Evolutionary conservation across 805 yeast species (phyloP), one percentile per base, ranked within the genome.

Genomic region (Saturnispora silvae): DNA sequence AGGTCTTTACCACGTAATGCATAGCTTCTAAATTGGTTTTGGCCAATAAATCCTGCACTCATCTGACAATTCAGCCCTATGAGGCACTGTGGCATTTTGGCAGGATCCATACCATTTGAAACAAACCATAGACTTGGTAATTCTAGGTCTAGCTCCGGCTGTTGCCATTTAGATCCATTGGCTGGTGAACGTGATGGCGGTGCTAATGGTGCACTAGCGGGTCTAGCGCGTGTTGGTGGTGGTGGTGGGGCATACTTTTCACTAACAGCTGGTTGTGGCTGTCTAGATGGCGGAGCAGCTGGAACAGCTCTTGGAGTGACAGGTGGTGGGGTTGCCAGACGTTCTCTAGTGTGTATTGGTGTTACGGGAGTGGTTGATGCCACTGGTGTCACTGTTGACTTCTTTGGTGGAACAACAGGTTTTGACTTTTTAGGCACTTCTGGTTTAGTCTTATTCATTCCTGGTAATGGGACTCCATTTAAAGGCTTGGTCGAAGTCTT

Each of bases 91-190:
- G 77, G 77, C n/a, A 68, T 38, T 16, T 37, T 43, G 1, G 40
- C 35, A 3, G 37, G 45, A 4, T 52, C 43, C n/a, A n/a, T n/a
- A n/a, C n/a, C n/a, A 7, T 52, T 47, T 11, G 56, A 49, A 1
- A 65, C 58, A 51, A 60, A 72, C 78, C 78, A 73, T 1, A 68
- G 67, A 0, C 65, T 47, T 0, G 49, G 36, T 3, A 72, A 51
- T 32, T 71, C 68, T 24, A 71, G 45, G 44, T 72, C 64, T 2
- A 69, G 31, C 0, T 51, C 48, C 0, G 72, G 70, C 6, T 49
- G 48, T 25, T 40, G 45, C 61, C 60, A 53, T 8, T 34, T 35
- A 9, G 40, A 25, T n/a, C n/a, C n/a, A 7, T 20, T 18, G 10
- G 17, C 8, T 11, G 19, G n/a, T 11, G 10, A 14, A 13, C 40